Base-by-base conservation (phyloP, 2,329 filamentous ascomycete species). In the Plectosphaerella plurivora region DNA sequence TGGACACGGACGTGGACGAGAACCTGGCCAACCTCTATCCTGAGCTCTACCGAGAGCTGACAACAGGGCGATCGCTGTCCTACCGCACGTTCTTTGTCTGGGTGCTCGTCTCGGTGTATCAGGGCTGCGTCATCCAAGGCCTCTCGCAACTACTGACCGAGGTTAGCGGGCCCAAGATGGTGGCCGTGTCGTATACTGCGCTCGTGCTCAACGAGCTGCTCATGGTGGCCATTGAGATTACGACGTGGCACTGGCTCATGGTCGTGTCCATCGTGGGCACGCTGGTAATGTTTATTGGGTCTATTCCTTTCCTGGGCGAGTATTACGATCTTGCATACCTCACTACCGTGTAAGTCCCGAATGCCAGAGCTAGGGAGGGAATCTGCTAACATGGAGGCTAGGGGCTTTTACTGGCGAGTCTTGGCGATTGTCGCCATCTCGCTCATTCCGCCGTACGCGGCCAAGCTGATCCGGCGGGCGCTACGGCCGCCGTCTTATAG, bases 21-120 rank as follows among this genome's bases (percentile, higher is more conserved):
- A 84, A 88, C 50, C 80, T 99, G 5, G 92, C 94, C 18, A 97
- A 94, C 60, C 79, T 99, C 5, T 99, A 99, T 67, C 95, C 94
- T 0, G 94, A 99, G 64, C 81, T 99, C 2, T 99, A 99, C 79
- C 96, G 96, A 66, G 95, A 99, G 67, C 78, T 99, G n/a, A 97
- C 93, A 0, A 83, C 84, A 0, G 93, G 93, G 10, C 86, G 89
- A 14, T 91, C 88, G 5, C 79, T 99, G 16, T 92, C 87, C 49
- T 97, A 97, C 71, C 85, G 88, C 51, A 96, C 91, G 11, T 99
- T 99, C 73, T 96, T 97, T 73, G 85, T 93, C 57, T 99, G 95
- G 95, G 91, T 97, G 6, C 78, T 91, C 15, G 91, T 99, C 11
- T 95, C 89, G 37, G 84, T 99, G 59, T 99, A 99, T 71, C 94